Base-by-base conservation (phyloP, 1,284 basidiomycete species). In the Boletus sp. region DNA sequence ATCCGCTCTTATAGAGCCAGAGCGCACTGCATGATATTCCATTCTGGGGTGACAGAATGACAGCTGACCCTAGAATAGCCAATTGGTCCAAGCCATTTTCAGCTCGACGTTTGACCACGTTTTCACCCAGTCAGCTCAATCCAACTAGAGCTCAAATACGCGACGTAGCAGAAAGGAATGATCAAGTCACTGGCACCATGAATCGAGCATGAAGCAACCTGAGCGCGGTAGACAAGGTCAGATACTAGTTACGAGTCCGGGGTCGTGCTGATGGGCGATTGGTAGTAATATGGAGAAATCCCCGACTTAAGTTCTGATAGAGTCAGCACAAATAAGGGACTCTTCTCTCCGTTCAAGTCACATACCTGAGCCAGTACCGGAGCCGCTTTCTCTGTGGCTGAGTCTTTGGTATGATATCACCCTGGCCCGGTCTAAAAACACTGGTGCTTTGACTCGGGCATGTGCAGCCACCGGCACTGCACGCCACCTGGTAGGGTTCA, bases 11-110 rank as follows among this genome's bases (percentile, higher is more conserved):
- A 67, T 70, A 65, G 59, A 35, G 18, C 45, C 7, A 37, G 33
- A 24, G 16, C 20, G 60, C 59, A 68, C 64, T 24, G 60, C 64
- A 59, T 60, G 58, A 54, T 44, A 48, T 69, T 65, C 67, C 49
- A 58, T 70, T 68, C 59, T 57, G 63, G 67, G 65, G 52, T 58
- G 65, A 63, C 62, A 43, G 37, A 13, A 18, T 56, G 57, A 56
- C 66, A 70, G 67, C 57, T 64, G 67, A 57, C 60, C 35, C 33
- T 44, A 12, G 53, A 59, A 57, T 13, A 41, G 24, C 45, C 31
- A 33, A n/a, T 33, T n/a, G 31, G 7, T n/a, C 45, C 20, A 46
- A 49, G 51, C 53, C 35, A 27, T 27, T 39, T 48, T 47, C 18
- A 46, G 51, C 35, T 33, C 18, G 31, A 29, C 11, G 7, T 31